A percentile compares a stretch with the other conserved stretches of the same genome.
Conservation (phyloP, 1,139 yeast genomes). For the Hansenula sp. region DNA sequence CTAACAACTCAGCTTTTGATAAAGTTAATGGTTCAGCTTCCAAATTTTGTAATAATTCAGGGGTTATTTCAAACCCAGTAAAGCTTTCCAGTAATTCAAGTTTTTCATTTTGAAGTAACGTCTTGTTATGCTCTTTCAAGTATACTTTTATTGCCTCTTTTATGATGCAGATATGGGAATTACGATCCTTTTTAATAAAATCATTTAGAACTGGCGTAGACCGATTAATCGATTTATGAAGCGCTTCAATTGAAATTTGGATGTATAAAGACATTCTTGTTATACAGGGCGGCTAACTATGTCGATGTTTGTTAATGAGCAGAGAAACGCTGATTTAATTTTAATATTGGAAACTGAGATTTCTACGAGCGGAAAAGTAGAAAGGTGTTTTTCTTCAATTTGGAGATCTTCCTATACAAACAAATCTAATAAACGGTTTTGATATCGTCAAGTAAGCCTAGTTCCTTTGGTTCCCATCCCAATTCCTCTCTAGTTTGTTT, state of each 20-base stretch:
- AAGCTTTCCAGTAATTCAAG: slow-evolving; percentile 15
- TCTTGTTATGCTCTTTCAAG: not conserved
- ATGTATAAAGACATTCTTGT: not conserved
- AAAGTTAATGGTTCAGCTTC: slow-evolving; percentile 12
- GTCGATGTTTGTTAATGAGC: no score
- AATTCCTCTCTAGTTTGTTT: slow-evolving; percentile 16
- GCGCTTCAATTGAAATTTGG: not conserved
- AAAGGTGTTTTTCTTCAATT: no score
- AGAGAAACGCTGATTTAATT: no score
- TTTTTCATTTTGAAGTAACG: slow-evolving; percentile 1
- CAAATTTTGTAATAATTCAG: slow-evolving; percentile 20
- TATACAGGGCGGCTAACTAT: not conserved
- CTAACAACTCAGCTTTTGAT: slow-evolving; percentile 26
- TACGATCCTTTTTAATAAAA: not conserved
- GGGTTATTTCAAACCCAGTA: slow-evolving; percentile 14
- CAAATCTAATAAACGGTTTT: no score
- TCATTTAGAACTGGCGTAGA: not conserved
- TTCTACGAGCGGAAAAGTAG: no score
- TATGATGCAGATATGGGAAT: not conserved
- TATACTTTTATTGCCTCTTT: not conserved
- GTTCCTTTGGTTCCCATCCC: slow-evolving; percentile 25
- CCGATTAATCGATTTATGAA: not conserved
- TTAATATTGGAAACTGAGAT: no score
- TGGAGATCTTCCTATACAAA: no score
- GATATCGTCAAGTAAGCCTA: slow-evolving; percentile 24